Percentiles rank a stretch among this genome's conserved stretches.
These are phyloP conservation scores for Claviceps pazoutovae DNA, from an alignment of 2,329 filamentous ascomycete genomes.

Conservation along the genomic window DNA sequence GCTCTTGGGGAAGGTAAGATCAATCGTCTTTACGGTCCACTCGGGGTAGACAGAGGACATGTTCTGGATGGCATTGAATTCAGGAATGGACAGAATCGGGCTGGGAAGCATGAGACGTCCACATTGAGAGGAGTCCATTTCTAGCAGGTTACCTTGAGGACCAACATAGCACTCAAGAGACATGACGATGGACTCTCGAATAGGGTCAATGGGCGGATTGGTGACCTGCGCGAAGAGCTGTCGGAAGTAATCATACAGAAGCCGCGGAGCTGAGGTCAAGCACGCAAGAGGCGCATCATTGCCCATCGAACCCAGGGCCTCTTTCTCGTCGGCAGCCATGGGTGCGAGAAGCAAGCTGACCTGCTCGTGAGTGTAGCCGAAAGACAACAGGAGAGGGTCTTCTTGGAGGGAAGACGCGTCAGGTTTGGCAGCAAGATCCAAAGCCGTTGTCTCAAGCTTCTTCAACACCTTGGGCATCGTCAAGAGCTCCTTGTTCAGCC, in stretches of 20 bases:
- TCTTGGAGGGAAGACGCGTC: conserved; percentile 63
- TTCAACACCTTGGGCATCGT: conserved; percentile 64
- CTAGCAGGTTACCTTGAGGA: conserved; percentile 84
- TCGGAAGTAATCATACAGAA: conserved; percentile 93
- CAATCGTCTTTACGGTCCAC: conserved; percentile 83
- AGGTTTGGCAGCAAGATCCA: conserved; percentile 53
- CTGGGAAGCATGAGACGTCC: conserved; percentile 74
- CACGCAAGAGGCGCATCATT: conserved; percentile 91
- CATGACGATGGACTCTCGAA: conserved; percentile 96
- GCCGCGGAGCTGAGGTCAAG: conserved; percentile 73
- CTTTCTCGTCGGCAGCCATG: conserved; percentile 95
- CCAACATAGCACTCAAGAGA: conserved; percentile 93
- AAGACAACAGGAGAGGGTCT: conserved; percentile 71
- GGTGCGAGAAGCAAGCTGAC: conserved; percentile 81
- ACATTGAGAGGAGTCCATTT: conserved; percentile 87
- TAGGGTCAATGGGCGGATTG: conserved; percentile 93
- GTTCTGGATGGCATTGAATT: conserved; percentile 78
- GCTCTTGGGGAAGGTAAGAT: conserved; percentile 82
- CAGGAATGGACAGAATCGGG: conserved; percentile 75
- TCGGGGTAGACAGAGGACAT: conserved; percentile 57
- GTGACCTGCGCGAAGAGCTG: conserved; percentile 97
- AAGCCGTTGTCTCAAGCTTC: conserved; percentile 36
- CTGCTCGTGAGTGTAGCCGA: conserved; percentile 92
- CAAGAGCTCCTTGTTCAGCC: conserved; percentile 77
- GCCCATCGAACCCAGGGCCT: conserved; percentile 93